Evolutionary conservation across 805 yeast species (phyloP).

Genomic region (Schizosaccharomyces japonicus): DNA sequence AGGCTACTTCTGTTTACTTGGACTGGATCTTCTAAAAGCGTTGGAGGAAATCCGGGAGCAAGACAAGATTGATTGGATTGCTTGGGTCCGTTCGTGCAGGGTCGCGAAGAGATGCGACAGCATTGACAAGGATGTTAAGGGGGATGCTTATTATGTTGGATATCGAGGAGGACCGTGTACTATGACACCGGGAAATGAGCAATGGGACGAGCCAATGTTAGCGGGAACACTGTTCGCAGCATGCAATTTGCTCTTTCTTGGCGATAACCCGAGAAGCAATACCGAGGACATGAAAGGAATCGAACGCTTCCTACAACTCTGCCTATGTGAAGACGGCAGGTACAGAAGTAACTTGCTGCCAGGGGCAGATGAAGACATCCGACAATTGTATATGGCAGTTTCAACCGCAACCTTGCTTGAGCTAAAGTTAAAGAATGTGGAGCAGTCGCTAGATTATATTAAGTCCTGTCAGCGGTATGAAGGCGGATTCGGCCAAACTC

Average conservation of each 20-base stretch:
- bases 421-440: not conserved
- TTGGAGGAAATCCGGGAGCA: slow-evolving; percentile 10
- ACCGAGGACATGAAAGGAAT: not conserved
- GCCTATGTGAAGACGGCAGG: slow-evolving; percentile 9
- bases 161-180: slow-evolving; percentile 17
- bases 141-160: slow-evolving; percentile 9
- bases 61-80: slow-evolving; percentile 18
- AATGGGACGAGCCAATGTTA: slow-evolving; percentile 40
- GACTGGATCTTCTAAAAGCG: slow-evolving; percentile 27
- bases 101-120: not conserved
- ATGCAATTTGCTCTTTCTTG: not conserved
- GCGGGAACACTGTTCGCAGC: slow-evolving; percentile 18
- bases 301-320: not conserved
- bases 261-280: not conserved
- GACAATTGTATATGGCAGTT: slow-evolving; percentile 4
- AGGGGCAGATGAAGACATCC: slow-evolving; percentile 6
- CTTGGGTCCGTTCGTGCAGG: slow-evolving; percentile 18
- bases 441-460: not conserved
- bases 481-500: slow-evolving; percentile 74
- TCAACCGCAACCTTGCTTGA: not conserved
- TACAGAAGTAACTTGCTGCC: slow-evolving; percentile 6
- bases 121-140: not conserved
- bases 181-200: not conserved
- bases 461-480: slow-evolving; percentile 25
- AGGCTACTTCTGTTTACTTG: slow-evolving; percentile 45